A percentile compares a stretch with the other conserved stretches of the same genome.
These are phyloP conservation scores for Xerocomus spinulosus DNA, from an alignment of 768 basidiomycete genomes.

Conservation along the genomic window DNA sequence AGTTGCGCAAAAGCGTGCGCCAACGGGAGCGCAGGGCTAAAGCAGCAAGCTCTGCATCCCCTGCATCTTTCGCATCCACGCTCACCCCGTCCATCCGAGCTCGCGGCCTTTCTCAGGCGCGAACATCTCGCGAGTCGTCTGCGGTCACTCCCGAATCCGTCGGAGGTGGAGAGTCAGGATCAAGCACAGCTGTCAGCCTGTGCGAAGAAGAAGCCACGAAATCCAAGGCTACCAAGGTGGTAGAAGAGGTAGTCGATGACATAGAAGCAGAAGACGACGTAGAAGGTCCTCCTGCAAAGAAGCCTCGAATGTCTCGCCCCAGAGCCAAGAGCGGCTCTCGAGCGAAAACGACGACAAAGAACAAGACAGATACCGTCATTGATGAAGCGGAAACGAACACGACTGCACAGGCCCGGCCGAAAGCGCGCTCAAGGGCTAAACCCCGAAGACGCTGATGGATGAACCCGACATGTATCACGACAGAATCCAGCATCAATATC, in stretches of 20 bases:
- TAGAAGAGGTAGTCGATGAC: slow-evolving; percentile 10
- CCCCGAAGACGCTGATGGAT: slow-evolving; percentile 27
- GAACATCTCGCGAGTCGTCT: slow-evolving; percentile 23
- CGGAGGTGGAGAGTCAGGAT: slow-evolving; percentile 27
- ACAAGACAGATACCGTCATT: slow-evolving; percentile 7
- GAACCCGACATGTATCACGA: slow-evolving; percentile 6
- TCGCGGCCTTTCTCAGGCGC: slow-evolving; percentile 18
- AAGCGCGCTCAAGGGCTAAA: slow-evolving; percentile 29
- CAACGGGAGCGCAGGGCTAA: slow-evolving; percentile 27
- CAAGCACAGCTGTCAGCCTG: slow-evolving; percentile 32
- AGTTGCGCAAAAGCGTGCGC: slow-evolving; percentile 29
- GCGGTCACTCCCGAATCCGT: slow-evolving; percentile 25
- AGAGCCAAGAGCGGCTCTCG: slow-evolving; percentile 24
- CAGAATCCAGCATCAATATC: slow-evolving; percentile 12
- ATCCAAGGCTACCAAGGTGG: slow-evolving; percentile 14
- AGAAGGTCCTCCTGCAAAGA: slow-evolving; percentile 16
- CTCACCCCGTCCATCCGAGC: slow-evolving; percentile 25
- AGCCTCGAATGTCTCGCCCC: slow-evolving; percentile 15
- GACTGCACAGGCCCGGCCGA: slow-evolving; percentile 27
- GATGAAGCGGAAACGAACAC: slow-evolving; percentile 15
- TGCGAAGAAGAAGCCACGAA: slow-evolving; percentile 26
- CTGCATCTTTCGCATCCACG: slow-evolving; percentile 27
- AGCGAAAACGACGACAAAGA: slow-evolving; percentile 14
- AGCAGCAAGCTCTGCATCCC: slow-evolving; percentile 16
- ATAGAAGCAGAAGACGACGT: slow-evolving; percentile 13